A percentile compares a stretch with the other conserved stretches of the same genome.
phyloP scores from a whole-genome alignment of 2,329 filamentous ascomycete genomes.

The Aurifilum marmelostoma region DNA sequence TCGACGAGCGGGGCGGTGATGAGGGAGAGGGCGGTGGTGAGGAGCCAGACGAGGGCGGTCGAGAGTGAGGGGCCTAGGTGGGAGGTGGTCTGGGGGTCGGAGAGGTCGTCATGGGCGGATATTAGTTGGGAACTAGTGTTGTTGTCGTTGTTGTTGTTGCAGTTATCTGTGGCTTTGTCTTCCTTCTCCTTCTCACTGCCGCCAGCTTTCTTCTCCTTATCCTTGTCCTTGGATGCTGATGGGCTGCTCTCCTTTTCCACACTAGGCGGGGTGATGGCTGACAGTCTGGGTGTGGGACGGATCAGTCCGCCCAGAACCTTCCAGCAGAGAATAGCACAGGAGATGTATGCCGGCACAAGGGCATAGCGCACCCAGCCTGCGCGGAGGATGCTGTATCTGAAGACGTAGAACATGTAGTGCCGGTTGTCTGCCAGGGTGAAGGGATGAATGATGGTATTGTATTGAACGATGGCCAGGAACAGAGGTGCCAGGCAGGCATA shows the following conservation, averaged over 20 bases:
- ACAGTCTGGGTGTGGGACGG: constrained; percentile 18
- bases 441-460: constrained; percentile 92
- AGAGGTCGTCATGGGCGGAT: constrained; percentile 29
- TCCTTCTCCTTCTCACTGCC: neutral
- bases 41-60: constrained; percentile 60
- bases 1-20: constrained; percentile 91
- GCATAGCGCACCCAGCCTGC: constrained; percentile 67
- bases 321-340: constrained; percentile 71
- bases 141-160: neutral
- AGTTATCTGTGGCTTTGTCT: neutral
- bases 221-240: neutral
- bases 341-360: constrained; percentile 70
- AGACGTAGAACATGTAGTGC: constrained; percentile 97
- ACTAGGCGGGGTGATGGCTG: neutral
- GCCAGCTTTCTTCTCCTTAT: neutral
- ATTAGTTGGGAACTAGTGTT: neutral
- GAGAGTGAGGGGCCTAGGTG: constrained; percentile 47
- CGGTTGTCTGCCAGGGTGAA: constrained; percentile 96
- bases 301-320: constrained; percentile 58
- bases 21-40: constrained; percentile 76
- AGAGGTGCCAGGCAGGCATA: constrained; percentile 20
- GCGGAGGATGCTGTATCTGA: constrained; percentile 76
- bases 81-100: constrained; percentile 34
- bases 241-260: neutral
- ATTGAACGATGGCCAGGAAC: constrained; percentile 57